phyloP scores from a whole-genome alignment of 306 rosid species.

The Comarum palustre region DNA sequence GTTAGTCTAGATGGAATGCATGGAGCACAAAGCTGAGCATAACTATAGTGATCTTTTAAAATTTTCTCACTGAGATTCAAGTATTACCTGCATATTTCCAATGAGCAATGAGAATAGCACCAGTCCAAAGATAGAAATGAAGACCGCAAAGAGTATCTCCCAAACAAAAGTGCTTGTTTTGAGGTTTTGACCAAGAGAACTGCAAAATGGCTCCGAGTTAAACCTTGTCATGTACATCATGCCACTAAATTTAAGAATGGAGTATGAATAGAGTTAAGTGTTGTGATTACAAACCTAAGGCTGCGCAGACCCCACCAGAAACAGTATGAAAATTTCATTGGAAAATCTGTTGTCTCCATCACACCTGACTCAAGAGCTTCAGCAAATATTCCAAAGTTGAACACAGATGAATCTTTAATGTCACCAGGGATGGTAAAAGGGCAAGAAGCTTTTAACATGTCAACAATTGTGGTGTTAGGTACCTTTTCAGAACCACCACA shows the following conservation, averaged over 20 bases:
- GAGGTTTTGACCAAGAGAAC: conserved; percentile 85
- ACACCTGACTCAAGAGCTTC: conserved; percentile 52
- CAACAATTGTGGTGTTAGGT: rapidly evolving
- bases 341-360: conserved; percentile 37
- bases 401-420: conserved; percentile 17
- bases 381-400: conserved; percentile 63
- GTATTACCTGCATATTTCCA: conserved; percentile 86
- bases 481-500: conserved; percentile 19
- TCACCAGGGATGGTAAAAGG: conserved; percentile 29
- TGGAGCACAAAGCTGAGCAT: neutral
- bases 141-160: conserved; percentile 66
- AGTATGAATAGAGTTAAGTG: neutral
- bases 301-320: conserved; percentile 95
- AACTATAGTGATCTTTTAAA: neutral
- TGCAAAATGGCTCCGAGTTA: conserved; percentile 25
- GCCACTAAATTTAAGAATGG: neutral
- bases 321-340: conserved; percentile 59
- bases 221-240: neutral
- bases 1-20: neutral
- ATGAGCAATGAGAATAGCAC: conserved; percentile 72
- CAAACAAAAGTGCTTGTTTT: conserved; percentile 50
- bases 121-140: conserved; percentile 65
- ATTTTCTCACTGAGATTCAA: neutral
- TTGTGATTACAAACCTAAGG: conserved; percentile 49
- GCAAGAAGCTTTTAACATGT: conserved; percentile 30